Evolutionary conservation across 164 flowering plant species (phyloP), one percentile per base, ranked within the genome.

Genomic region (Cinnamomum chago): DNA sequence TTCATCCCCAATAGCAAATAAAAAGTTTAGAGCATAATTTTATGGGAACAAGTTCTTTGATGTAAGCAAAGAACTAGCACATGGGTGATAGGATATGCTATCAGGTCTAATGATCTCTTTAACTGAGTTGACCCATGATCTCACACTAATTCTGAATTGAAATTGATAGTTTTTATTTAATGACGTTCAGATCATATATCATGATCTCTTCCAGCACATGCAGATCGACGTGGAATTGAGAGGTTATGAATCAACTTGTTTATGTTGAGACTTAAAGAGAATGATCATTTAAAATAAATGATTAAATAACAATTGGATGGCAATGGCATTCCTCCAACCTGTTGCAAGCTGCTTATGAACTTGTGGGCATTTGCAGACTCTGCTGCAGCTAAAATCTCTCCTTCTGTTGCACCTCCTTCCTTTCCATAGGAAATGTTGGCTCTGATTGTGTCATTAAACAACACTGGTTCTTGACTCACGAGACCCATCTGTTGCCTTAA

Each of bases 371-470:
- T 82, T 50, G 84, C 84, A 23, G 4, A 65, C 67, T 65, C 67
- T 23, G 35, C 67, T 23, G 67, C 67, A 23, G 67, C 35, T 65
- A 11, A 25, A 25, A 65, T 65, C 67, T 65, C 67, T 1, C 76
- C 72, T 70, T 79, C 80, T 3, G 75, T 76, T 15, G 80, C 82
- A 68, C 68, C 30, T 73, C 81, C 84, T 72, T 70, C 77, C 73
- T 78, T 82, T 30, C 84, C 84, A 55, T 82, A 82, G 13, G 83
- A 79, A 75, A 82, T 82, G 81, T 82, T 82, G 25, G 78, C 82
- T 62, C 84, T 81, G 50, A 82, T 82, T 2, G 83, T 80, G 75
- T 73, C 80, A 62, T 77, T 82, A 69, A 82, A 82, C 72, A 82
- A 67, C 20, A 80, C 73, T 1, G 83, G 83, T 68, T 82, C 83